A percentile compares a stretch with the other conserved stretches of the same genome.
These are phyloP conservation scores for Pleoardoris graminearum DNA, from an alignment of 2,329 filamentous ascomycete genomes.

Conservation along the genomic window DNA sequence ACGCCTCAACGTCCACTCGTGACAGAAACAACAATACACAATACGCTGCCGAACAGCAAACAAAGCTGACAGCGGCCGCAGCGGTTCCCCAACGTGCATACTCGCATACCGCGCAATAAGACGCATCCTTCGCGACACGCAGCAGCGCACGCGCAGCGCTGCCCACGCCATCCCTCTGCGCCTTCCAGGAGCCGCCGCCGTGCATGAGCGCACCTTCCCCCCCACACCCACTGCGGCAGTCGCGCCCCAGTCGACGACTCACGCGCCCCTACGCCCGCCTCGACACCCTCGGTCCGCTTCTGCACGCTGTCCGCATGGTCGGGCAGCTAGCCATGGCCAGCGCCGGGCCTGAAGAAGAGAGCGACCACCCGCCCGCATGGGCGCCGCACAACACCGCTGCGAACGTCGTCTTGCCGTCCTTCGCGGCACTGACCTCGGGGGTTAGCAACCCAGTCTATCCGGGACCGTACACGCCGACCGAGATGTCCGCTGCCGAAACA, in stretches of 20 bases:
- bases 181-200: conserved; percentile 13
- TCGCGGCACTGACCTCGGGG: conserved; percentile 17
- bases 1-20: background rate
- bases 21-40: background rate
- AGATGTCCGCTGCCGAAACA: conserved; percentile 30
- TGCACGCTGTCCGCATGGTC: background rate
- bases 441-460: background rate
- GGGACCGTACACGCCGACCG: conserved; percentile 22
- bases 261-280: background rate
- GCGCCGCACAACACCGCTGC: background rate
- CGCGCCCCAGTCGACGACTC: conserved; percentile 2
- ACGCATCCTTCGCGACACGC: conserved; percentile 1
- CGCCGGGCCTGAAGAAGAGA: background rate
- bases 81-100: background rate
- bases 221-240: conserved; percentile 8
- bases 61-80: background rate
- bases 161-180: background rate
- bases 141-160: conserved; percentile 2
- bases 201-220: conserved; percentile 10
- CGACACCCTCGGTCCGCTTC: background rate
- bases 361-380: too few relatives aligned
- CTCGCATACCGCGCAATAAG: background rate
- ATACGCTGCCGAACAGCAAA: background rate
- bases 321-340: conserved; percentile 1
- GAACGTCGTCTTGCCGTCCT: conserved; percentile 4